Conservation (phyloP, 2,329 filamentous ascomycete genomes). For the Neophaeococcomyces mojaviensis region DNA sequence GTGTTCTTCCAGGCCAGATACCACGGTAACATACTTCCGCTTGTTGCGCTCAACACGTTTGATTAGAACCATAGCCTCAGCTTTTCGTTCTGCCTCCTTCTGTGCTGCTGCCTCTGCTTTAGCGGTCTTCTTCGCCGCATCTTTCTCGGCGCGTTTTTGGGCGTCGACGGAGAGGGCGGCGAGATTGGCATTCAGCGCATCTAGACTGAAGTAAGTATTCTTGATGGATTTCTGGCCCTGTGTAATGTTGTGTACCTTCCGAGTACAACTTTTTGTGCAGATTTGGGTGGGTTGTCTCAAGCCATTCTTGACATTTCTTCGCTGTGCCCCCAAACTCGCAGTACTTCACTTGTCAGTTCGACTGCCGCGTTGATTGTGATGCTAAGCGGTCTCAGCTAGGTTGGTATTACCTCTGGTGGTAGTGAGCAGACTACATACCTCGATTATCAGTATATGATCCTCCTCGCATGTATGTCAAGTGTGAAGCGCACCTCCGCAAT, state of each 20-base stretch:
- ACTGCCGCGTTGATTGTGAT: too few relatives aligned
- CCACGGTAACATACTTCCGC: conserved; percentile 89
- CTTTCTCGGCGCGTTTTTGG: conserved; percentile 90
- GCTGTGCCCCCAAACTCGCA: conserved; percentile 96
- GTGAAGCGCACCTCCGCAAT: conserved; percentile 51
- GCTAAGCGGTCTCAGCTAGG: conserved; percentile 12
- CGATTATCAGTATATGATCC: conserved; percentile 13
- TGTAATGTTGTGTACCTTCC: conserved; percentile 51
- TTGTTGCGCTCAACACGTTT: conserved; percentile 98
- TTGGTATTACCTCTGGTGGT: conserved; percentile 56
- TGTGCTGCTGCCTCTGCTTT: conserved; percentile 84
- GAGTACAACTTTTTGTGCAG: conserved; percentile 81
- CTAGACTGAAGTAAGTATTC: conserved; percentile 34
- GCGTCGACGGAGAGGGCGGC: conserved; percentile 81
- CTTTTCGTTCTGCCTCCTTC: conserved; percentile 74
- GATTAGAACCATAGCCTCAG: conserved; percentile 75
- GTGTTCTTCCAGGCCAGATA: conserved; percentile 85
- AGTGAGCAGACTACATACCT: conserved; percentile 51
- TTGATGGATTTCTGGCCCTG: conserved; percentile 12
- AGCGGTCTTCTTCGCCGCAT: conserved; percentile 91
- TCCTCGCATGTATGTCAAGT: conserved; percentile 1
- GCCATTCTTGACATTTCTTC: conserved; percentile 97
- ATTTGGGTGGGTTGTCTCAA: conserved; percentile 63
- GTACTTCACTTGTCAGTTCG: conserved; percentile 55
- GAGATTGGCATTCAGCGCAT: conserved; percentile 75